Evolutionary conservation across 1,139 yeast genomes (phyloP), one percentile per base, ranked within the genome.

Genomic region (Candida glucosophila): DNA sequence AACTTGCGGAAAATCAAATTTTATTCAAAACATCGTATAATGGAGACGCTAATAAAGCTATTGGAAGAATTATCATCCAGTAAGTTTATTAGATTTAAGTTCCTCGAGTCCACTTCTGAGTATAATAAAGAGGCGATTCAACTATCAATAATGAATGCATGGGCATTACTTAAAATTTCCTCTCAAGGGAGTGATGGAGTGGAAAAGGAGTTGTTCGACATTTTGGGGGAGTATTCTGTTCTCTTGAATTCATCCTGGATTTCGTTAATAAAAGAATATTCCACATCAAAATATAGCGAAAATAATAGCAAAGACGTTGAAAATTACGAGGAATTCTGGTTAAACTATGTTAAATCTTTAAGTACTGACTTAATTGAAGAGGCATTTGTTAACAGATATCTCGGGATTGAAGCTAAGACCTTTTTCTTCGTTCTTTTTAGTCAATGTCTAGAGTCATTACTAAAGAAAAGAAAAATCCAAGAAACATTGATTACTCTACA

Each of bases 371-470:
- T 79, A 26, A 58, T 58, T 17, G 67, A 77, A 35, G 58, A 61
- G 9, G 38, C 52, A 3, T 49, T 59, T 27, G 58, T 75, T 24
- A 55, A 50, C 37, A 54, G 35, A 34, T 71, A 41, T 38, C 74
- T 53, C 54, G 67, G 53, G n/a, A 73, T 67, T 8, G 93, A 83
- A 39, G 65, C 77, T 1, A 71, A 74, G 3, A 78, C 82, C 27
- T 82, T 86, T 40, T 77, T 81, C 51, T 82, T 82, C 47, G 79
- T 86, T 15, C 51, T 88, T 24, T 82, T 81, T 54, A 83, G 95
- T 20, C 81, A 83, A 38, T 83, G 95, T 47, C 66, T 85, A 29
- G 95, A 83, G 41, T 71, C 81, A 0, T 59, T 85, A 34, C 67
- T 78, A 11, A 67, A 60, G 34, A 64, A 58, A 32, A 52, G 48